These are phyloP conservation scores for Agrocybe praecox DNA, from an alignment of 768 basidiomycete genomes.

Conservation along the genomic window DNA sequence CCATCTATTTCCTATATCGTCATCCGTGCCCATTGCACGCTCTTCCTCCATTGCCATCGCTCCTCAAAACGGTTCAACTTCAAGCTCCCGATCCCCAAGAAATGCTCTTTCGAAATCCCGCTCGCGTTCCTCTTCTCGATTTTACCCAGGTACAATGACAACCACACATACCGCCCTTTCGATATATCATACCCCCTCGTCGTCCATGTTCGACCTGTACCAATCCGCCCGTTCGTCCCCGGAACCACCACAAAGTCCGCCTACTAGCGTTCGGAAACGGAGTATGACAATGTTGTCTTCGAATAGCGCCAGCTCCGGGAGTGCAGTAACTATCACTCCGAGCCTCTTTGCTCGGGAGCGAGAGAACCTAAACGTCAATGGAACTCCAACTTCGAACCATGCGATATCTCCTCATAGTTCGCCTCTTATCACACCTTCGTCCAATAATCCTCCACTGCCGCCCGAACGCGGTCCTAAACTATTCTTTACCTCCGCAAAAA, in stretches of 20 bases:
- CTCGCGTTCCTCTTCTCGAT: slow-evolving; percentile 46
- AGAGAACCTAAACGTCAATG: background rate
- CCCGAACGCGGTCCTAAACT: slow-evolving; percentile 61
- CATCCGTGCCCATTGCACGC: slow-evolving; percentile 7
- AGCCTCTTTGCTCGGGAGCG: slow-evolving; percentile 50
- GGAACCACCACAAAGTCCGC: slow-evolving; percentile 20
- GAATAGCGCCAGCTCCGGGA: slow-evolving; percentile 46
- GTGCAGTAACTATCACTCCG: slow-evolving; percentile 60
- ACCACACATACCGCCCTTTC: slow-evolving; percentile 61
- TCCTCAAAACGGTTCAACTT: slow-evolving; percentile 18
- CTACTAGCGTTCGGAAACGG: slow-evolving; percentile 20
- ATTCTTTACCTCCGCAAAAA: slow-evolving; percentile 80
- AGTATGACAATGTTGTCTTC: slow-evolving; percentile 29
- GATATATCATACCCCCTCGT: slow-evolving; percentile 78
- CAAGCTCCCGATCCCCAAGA: slow-evolving; percentile 27
- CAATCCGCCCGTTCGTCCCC: slow-evolving; percentile 67
- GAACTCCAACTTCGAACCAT: slow-evolving; percentile 6
- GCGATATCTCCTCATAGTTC: slow-evolving; percentile 15
- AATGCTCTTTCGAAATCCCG: slow-evolving; percentile 39
- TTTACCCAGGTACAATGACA: slow-evolving; percentile 53
- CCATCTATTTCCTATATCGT: background rate
- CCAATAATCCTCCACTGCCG: slow-evolving; percentile 22
- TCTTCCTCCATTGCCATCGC: slow-evolving; percentile 32
- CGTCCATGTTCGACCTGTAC: slow-evolving; percentile 71
- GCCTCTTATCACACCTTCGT: slow-evolving; percentile 3